Evolutionary conservation across 257 asterid genomes (phyloP).

Genomic region (Osmanthus fragrans): DNA sequence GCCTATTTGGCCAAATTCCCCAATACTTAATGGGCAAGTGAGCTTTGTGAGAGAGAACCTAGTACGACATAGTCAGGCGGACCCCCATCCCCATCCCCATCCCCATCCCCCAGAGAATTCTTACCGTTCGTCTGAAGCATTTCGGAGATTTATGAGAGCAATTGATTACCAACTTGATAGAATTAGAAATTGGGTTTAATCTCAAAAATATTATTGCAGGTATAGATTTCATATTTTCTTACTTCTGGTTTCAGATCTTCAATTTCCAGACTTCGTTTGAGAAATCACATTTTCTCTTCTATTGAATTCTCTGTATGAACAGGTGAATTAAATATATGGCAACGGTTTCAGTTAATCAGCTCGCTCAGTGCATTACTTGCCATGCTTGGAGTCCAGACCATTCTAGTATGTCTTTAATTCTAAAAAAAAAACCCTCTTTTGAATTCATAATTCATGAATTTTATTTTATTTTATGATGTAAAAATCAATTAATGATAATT

Average conservation of each 20-base stretch:
- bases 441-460: background rate
- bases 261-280: background rate
- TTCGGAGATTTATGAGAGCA: constrained; percentile 16
- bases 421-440: background rate
- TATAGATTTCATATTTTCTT: background rate
- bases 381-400: constrained; percentile 98
- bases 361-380: constrained; percentile 83
- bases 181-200: constrained; percentile 8
- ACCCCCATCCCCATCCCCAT: background rate
- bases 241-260: background rate
- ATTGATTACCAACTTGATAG: background rate
- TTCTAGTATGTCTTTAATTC: constrained; percentile 49
- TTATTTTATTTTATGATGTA: background rate
- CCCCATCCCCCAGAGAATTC: background rate
- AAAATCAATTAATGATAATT: constrained; percentile 15
- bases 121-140: background rate
- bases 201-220: constrained; percentile 1
- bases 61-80: background rate
- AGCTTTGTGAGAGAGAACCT: background rate
- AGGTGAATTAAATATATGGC: constrained; percentile 53
- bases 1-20: too few relatives aligned
- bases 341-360: constrained; percentile 77
- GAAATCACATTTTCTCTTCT: background rate
- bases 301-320: background rate
- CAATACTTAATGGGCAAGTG: background rate